Evolutionary conservation across 257 asterid genomes (phyloP).

Genomic region (Solanum chilense): DNA sequence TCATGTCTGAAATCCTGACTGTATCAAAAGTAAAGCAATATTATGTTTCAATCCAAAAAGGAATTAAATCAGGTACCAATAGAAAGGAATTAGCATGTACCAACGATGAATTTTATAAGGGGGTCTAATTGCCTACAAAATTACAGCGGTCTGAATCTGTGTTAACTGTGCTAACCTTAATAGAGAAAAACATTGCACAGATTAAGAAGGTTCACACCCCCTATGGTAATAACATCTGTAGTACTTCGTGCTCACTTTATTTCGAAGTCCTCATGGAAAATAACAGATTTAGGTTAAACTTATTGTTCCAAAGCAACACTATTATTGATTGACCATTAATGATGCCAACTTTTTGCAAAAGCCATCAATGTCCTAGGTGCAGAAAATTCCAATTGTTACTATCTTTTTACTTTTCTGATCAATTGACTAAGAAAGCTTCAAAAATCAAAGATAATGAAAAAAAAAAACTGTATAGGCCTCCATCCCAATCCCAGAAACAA

Average conservation of each 20-base stretch:
- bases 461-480: not conserved
- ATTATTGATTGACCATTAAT: not conserved
- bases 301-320: not conserved
- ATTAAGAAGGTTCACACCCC: not conserved
- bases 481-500: not conserved
- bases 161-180: not conserved
- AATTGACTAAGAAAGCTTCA: not conserved
- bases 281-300: not conserved
- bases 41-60: not conserved
- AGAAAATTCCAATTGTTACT: not conserved
- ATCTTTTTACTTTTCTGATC: not conserved
- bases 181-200: not conserved
- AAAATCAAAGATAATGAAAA: not conserved
- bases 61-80: not conserved
- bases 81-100: not conserved
- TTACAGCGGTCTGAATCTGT: not conserved
- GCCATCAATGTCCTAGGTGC: not conserved
- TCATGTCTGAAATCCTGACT: constrained; percentile 99
- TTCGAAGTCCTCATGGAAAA: not conserved
- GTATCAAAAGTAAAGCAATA: constrained; percentile 2
- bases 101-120: not conserved
- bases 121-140: not conserved
- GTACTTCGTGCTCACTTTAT: not conserved
- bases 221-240: not conserved
- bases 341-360: not conserved